Conservation (phyloP, 768 basidiomycete genomes). For the Calocybe gangraenosa region DNA sequence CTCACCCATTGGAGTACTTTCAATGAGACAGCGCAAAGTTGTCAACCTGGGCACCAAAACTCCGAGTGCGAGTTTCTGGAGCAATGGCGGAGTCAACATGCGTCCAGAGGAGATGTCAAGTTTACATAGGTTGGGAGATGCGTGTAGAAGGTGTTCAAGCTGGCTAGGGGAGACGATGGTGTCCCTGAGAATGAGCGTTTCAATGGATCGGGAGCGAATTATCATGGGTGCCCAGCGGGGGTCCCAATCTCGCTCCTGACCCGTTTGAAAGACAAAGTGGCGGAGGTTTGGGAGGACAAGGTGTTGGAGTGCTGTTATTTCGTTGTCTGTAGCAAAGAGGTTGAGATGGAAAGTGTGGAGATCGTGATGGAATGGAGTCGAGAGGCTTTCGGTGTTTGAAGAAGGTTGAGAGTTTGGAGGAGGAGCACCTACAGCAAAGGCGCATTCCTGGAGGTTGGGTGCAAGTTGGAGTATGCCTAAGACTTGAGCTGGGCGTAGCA, state of each 20-base stretch:
- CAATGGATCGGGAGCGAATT: conserved; percentile 1
- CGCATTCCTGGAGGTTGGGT: background rate
- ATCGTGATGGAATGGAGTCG: background rate
- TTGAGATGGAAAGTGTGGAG: background rate
- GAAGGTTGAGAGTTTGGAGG: background rate
- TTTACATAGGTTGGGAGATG: background rate
- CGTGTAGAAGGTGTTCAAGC: background rate
- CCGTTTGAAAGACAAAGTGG: background rate
- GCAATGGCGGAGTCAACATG: conserved; percentile 2
- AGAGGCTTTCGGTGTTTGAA: background rate
- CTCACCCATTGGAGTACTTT: background rate
- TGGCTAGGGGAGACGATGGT: background rate
- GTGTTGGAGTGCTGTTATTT: background rate
- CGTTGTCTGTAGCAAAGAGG: background rate
- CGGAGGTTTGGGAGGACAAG: conserved; percentile 6
- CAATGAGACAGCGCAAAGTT: conserved; percentile 4
- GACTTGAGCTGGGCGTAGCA: background rate
- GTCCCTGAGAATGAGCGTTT: conserved; percentile 3
- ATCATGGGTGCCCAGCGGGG: conserved; percentile 1
- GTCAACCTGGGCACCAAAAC: background rate
- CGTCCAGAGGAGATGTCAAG: conserved; percentile 2
- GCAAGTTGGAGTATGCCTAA: background rate
- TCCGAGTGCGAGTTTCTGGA: conserved; percentile 2
- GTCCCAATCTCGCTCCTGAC: background rate
- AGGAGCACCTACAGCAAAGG: background rate